phyloP scores from a whole-genome alignment of 805 yeast species.

The Hanseniaspora singularis region DNA sequence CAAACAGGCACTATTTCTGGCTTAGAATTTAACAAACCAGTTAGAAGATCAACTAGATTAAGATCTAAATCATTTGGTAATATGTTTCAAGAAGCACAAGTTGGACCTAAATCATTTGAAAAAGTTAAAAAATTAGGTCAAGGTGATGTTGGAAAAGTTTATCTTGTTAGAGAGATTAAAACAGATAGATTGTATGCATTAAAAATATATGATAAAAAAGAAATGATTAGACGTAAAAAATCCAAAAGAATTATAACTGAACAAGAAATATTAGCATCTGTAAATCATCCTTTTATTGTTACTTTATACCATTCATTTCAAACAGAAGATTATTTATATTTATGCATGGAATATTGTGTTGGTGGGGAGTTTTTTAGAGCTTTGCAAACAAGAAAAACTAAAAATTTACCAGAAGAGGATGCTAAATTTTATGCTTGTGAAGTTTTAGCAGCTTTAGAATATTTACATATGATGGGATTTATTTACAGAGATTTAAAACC shows the following conservation, averaged over 20 bases:
- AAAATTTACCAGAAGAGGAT: slow-evolving; percentile 75
- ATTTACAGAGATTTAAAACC: slow-evolving; percentile 95
- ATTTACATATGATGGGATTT: slow-evolving; percentile 91
- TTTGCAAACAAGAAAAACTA: slow-evolving; percentile 75
- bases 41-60: slow-evolving; percentile 26
- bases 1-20: neutral
- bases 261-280: slow-evolving; percentile 88
- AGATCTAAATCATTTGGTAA: slow-evolving; percentile 49
- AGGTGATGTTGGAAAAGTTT: slow-evolving; percentile 97
- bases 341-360: slow-evolving; percentile 98
- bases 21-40: slow-evolving; percentile 2
- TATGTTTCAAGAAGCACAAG: slow-evolving; percentile 64
- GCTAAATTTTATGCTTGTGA: slow-evolving; percentile 93
- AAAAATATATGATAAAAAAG: slow-evolving; percentile 81
- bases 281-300: slow-evolving; percentile 94
- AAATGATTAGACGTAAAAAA: slow-evolving; percentile 90
- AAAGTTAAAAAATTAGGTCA: slow-evolving; percentile 83
- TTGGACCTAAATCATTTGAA: slow-evolving; percentile 76
- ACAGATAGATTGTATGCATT: slow-evolving; percentile 74
- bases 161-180: slow-evolving; percentile 70
- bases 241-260: slow-evolving; percentile 91
- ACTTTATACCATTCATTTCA: slow-evolving; percentile 94
- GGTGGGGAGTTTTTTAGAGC: slow-evolving; percentile 99
- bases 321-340: slow-evolving; percentile 76
- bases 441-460: slow-evolving; percentile 93